These are phyloP conservation scores for Setaria viridis DNA, from an alignment of 202 grass and related monocot genomes.

Conservation along the genomic window DNA sequence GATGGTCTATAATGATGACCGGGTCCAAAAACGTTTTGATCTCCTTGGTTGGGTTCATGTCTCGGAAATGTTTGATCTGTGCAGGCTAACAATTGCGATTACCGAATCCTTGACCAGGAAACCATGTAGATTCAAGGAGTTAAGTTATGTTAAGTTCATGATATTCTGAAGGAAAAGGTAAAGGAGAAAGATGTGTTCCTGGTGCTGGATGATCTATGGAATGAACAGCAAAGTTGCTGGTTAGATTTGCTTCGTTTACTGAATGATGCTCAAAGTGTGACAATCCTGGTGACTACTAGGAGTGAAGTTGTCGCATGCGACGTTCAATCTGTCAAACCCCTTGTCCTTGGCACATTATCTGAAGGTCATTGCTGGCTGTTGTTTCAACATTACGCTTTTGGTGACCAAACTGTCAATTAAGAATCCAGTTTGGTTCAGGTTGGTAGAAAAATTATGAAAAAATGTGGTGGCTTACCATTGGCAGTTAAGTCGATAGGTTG, in stretches of 20 bases:
- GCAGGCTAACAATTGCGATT: constrained; percentile 33
- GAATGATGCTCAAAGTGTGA: not conserved
- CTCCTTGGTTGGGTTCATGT: constrained; percentile 54
- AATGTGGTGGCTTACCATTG: constrained; percentile 58
- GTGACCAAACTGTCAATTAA: not conserved
- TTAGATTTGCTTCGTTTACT: constrained; percentile 38
- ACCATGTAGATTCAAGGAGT: not conserved
- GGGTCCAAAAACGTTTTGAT: constrained; percentile 32
- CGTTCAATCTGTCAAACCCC: constrained; percentile 32
- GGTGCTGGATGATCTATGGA: constrained; percentile 69
- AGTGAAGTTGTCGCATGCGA: constrained; percentile 40
- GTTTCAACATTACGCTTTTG: constrained; percentile 57
- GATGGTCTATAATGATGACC: constrained; percentile 48
- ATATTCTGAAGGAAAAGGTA: constrained; percentile 18
- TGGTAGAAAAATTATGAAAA: constrained; percentile 53
- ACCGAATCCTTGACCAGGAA: constrained; percentile 28
- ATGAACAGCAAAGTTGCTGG: constrained; percentile 42
- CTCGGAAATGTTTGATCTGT: constrained; percentile 43
- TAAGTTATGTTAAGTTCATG: constrained; percentile 42
- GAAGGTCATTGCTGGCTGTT: constrained; percentile 50
- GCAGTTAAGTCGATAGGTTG: constrained; percentile 59
- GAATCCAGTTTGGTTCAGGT: constrained; percentile 46
- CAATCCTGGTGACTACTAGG: constrained; percentile 56
- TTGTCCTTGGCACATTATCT: constrained; percentile 33
- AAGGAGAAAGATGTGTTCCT: constrained; percentile 43